Percentiles rank a stretch among this genome's conserved stretches.
These are phyloP conservation scores for Penicillium concentricum DNA, from an alignment of 2,329 filamentous ascomycete genomes.

Conservation along the genomic window DNA sequence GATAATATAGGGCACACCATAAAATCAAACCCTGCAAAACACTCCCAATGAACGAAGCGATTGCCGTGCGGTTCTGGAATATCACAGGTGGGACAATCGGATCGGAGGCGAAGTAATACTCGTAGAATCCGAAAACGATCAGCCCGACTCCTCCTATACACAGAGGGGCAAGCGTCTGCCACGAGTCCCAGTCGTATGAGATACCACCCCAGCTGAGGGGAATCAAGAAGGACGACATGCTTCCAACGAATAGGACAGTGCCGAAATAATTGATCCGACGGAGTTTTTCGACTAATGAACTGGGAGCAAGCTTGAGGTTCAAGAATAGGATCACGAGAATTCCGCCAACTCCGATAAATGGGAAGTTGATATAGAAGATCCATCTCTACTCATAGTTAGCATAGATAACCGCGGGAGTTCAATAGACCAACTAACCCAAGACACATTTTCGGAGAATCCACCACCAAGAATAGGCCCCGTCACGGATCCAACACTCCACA, in stretches of 20 bases:
- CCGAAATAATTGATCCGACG: constrained; percentile 63
- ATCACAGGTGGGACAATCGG: constrained; percentile 50
- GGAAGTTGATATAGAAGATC: constrained; percentile 42
- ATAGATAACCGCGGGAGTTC: no score
- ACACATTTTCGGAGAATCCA: constrained; percentile 39
- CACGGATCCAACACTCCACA: constrained; percentile 44
- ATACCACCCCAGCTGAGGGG: constrained; percentile 65
- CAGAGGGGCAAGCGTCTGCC: constrained; percentile 62
- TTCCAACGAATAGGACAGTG: constrained; percentile 59
- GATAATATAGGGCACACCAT: constrained; percentile 56
- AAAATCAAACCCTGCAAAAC: constrained; percentile 55
- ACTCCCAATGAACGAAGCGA: constrained; percentile 53
- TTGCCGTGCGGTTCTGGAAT: constrained; percentile 49
- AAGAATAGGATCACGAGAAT: constrained; percentile 49
- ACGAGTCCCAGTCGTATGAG: constrained; percentile 63
- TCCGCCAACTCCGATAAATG: constrained; percentile 32
- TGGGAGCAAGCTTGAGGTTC: constrained; percentile 50
- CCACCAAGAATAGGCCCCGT: constrained; percentile 45
- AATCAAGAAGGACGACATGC: constrained; percentile 60
- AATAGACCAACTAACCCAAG: constrained; percentile 35
- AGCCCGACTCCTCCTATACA: constrained; percentile 55
- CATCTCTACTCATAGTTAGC: constrained; percentile 25
- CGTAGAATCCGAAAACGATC: constrained; percentile 54
- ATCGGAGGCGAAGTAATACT: constrained; percentile 51
- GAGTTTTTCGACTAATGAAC: constrained; percentile 50